Evolutionary conservation across 352 stramenopile genomes (phyloP), one percentile per base, ranked within the genome.

Genomic region (Phytophthora macrochlamydospora): DNA sequence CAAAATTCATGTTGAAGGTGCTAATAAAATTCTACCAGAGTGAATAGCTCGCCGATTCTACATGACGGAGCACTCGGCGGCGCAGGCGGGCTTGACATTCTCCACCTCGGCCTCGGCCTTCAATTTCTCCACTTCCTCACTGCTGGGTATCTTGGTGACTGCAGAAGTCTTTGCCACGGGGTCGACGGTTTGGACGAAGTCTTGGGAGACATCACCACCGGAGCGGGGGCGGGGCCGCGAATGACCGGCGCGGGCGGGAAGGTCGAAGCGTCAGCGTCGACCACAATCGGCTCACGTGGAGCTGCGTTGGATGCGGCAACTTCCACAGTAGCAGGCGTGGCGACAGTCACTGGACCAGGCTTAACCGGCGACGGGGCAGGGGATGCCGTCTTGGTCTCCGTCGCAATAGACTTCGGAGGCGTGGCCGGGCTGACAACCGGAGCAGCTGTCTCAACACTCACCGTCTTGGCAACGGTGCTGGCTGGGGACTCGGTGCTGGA

Each of bases 41-140:
- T 24, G 18, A 24, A 24, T 24, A 24, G 18, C 18, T 24, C 18
- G 18, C 18, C 18, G 18, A 24, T 24, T 24, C 18, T 24, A 91
- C 82, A 89, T 89, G 78, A 91, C 54, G 62, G 59, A 56, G 76
- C 82, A 91, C 56, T 73, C 72, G 54, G 67, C 60, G 59, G 69
- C 78, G 46, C 81, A 86, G 14, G 64, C 65, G 46, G 76, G 77
- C 45, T 87, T 68, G 8, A 89, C 32, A 43, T 66, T 69, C 40
- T 73, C 67, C 51, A 74, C 67, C 35, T 74, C 63, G 11, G 70
- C 71, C 35, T 79, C 67, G 2, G 59, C 67, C 38, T 76, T 73
- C n/a, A 76, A 31, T 29, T 69, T 50, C 11, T 59, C 67, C n/a
- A 76, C 58, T 31, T 79, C 68, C 24, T 70, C 67, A 42, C 65